Evolutionary conservation across 441 rosid species (phyloP).

Genomic region (Metrosideros polymorpha): DNA sequence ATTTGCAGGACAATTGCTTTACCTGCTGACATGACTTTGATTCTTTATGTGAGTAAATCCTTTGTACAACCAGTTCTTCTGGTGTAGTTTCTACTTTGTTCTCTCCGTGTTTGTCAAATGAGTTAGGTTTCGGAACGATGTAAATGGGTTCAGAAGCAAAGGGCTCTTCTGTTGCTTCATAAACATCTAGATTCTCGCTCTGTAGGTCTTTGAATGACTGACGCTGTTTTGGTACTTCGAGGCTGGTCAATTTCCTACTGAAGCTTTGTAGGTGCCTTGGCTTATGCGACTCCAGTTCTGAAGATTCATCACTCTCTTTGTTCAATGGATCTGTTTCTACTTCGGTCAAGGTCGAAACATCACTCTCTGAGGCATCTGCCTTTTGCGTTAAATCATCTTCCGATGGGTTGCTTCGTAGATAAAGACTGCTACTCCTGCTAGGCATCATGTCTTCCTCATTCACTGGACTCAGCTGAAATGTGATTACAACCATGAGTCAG

Average conservation of each 20-base stretch:
- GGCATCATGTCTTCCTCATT: neutral
- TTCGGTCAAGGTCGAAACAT: neutral
- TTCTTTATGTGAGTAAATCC: neutral
- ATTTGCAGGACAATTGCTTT: slow-evolving; percentile 1
- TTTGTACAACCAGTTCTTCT: neutral
- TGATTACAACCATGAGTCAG: neutral
- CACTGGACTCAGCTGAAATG: neutral
- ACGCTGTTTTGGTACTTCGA: neutral
- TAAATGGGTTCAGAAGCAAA: neutral
- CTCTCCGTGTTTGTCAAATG: neutral
- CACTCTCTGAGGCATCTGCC: neutral
- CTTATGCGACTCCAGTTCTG: neutral
- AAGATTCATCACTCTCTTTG: neutral
- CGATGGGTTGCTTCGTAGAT: neutral
- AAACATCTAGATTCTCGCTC: neutral
- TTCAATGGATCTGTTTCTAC: neutral
- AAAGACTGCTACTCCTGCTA: neutral
- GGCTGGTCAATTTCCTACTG: neutral
- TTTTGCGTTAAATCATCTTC: neutral
- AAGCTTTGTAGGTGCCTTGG: neutral
- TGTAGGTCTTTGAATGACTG: neutral
- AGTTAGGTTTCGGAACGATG: neutral
- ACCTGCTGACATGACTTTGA: neutral
- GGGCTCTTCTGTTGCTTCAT: neutral
- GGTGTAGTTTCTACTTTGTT: neutral